phyloP scores from a whole-genome alignment of 257 asterid genomes.

The Solanum chilense region DNA sequence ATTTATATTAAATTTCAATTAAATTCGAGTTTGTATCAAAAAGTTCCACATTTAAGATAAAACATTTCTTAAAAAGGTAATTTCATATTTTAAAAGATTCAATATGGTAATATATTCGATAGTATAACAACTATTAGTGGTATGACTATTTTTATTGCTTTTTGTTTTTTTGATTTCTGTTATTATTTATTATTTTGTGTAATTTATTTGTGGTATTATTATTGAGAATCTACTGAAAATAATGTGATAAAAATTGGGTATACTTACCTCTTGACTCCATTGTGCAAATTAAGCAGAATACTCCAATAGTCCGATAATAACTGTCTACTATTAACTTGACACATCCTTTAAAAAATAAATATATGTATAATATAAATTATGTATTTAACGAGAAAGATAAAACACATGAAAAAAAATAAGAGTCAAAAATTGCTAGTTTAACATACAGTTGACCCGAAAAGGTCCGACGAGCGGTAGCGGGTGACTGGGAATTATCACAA shows the following conservation, averaged over 20 bases:
- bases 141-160: background rate
- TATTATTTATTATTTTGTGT: background rate
- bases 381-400: accelerated
- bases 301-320: no score
- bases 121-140: background rate
- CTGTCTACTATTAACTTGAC: accelerated
- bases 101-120: no score
- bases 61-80: accelerated
- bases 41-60: accelerated
- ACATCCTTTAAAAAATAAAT: no score
- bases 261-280: background rate
- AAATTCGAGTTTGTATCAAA: accelerated
- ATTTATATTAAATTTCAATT: accelerated
- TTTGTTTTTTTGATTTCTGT: no score
- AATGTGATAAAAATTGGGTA: no score
- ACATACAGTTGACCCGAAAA: background rate
- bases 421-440: background rate
- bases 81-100: accelerated
- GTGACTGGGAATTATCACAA: background rate
- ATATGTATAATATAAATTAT: no score
- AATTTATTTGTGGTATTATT: no score
- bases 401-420: background rate
- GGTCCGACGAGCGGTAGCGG: background rate
- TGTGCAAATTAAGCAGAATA: no score
- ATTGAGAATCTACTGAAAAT: background rate